Base-by-base conservation (phyloP, 176 grass and related monocot genomes). In the Urochloa ruziziensis region DNA sequence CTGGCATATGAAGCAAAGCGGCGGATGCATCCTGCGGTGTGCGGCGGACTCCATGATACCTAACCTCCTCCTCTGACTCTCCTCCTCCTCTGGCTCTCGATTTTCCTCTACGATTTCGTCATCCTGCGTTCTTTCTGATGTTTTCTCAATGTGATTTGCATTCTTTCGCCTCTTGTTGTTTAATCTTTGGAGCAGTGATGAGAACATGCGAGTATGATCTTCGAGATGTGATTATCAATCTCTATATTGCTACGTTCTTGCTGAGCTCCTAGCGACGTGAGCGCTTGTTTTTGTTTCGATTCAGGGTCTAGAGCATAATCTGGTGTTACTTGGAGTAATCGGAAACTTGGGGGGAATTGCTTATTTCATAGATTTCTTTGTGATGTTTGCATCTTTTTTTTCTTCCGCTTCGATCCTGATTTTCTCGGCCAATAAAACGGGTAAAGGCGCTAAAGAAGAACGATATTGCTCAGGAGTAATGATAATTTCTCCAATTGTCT, bases 161-260 rank as follows among this genome's bases (percentile, higher is more conserved):
- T 1, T 69, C 14, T 25, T 4, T 40, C 42, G 18, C n/a, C 29
- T 62, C 46, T 10, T 3, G 58, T 79, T 78, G 15, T 0, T 21
- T 27, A 27, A 14, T 14, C 18, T 58, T 62, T 8, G 86, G 83
- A 86, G 78, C 89, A 72, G 48, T 89, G 92, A 89, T 84, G 89
- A 91, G 71, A 94, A 8, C 59, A 85, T 75, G 78, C 19, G 43
- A 51, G 30, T 46, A 89, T 94, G 92, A 91, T 94, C 87, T 16
- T 19, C 24, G 18, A 73, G 70, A 74, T 43, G 52, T 91, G 92
- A 94, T 94, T 94, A 65, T 32, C 25, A 11, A 79, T 70, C 37
- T 78, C 83, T 63, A 88, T 33, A 90, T 88, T 86, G 87, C 93
- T 92, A 92, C 85, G 87, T 94, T 90, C 87, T 92, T 90, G 51